These are phyloP conservation scores for Pichia phayaonensis DNA, from an alignment of 805 yeast species.

Conservation along the genomic window DNA sequence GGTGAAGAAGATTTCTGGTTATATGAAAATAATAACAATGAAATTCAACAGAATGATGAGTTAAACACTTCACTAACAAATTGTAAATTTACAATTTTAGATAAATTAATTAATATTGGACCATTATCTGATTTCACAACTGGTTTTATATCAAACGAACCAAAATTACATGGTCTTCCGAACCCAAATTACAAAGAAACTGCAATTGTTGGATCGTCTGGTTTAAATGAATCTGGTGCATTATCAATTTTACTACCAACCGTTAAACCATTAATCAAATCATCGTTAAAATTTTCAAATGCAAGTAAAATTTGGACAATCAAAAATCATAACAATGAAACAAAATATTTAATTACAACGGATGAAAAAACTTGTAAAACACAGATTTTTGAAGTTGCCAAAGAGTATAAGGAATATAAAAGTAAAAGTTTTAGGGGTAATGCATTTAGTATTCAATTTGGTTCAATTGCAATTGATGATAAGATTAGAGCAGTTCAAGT, in stretches of 20 bases:
- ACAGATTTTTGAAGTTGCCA: constrained; percentile 58
- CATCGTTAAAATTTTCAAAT: constrained; percentile 64
- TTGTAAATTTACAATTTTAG: constrained; percentile 39
- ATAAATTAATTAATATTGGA: constrained; percentile 56
- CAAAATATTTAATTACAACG: constrained; percentile 62
- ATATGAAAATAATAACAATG: constrained; percentile 20
- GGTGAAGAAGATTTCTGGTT: constrained; percentile 42
- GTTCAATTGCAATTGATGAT: constrained; percentile 30
- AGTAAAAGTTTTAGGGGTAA: constrained; percentile 57
- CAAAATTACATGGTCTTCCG: constrained; percentile 49
- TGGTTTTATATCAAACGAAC: constrained; percentile 52
- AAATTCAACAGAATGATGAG: neutral
- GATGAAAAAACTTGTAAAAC: constrained; percentile 57
- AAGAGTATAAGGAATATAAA: constrained; percentile 53
- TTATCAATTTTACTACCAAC: constrained; percentile 60
- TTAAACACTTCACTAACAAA: constrained; percentile 12
- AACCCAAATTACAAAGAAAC: constrained; percentile 63
- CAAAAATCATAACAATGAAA: constrained; percentile 27
- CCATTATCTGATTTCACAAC: constrained; percentile 64
- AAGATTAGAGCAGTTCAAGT: constrained; percentile 65
- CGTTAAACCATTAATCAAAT: constrained; percentile 57
- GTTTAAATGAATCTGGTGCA: constrained; percentile 47
- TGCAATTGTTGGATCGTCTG: constrained; percentile 64
- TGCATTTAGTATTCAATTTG: constrained; percentile 59
- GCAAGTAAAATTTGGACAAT: constrained; percentile 74